Base-by-base conservation (phyloP, 176 grass and related monocot species). In the Saccharum officinarum region DNA sequence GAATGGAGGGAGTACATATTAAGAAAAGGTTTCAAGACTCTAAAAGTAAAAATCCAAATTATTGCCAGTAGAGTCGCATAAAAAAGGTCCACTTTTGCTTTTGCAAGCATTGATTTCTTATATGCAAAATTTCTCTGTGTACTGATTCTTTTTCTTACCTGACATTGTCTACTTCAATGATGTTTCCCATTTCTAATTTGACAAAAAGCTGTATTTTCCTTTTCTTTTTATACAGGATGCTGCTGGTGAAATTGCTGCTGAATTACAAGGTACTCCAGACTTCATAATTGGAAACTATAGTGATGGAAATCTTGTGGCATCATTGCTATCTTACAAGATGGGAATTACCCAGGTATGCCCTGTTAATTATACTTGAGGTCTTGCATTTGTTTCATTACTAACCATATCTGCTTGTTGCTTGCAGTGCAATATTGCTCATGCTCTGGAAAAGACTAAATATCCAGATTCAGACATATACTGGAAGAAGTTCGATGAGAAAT, bases 381-480 rank as follows among this genome's bases (percentile, higher is more conserved):
- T 59, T 45, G 6, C 6, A 85, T 18, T 62, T 79, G 59, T 77
- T 49, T 79, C 67, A 55, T 20, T 81, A 31, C 73, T 84, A 60
- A 77, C 61, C 39, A 34, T 84, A n/a, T 79, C 14, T 45, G 65
- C 57, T 73, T 45, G 69, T 47, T 70, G 54, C 80, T 67, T 89
- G 76, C 84, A 98, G 96, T 98, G 96, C 81, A 95, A 93, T 79
- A 98, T 98, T 85, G 96, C 96, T 76, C 96, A 95, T 95, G 96
- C 93, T 66, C 80, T 98, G 38, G 96, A 98, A 64, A 98, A 98
- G 87, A 95, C 96, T 49, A 98, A 98, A 82, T 98, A 98, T 89
- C 93, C 93, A 59, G 86, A 98, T 83, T 98, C 96, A 30, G 93
- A 98, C 55, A 98, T 95, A 71, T 98, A 92, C 45, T 95, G 96